Evolutionary conservation across 2,329 filamentous ascomycete species (phyloP), one percentile per base, ranked within the genome.

Genomic region (Phoma sp.): DNA sequence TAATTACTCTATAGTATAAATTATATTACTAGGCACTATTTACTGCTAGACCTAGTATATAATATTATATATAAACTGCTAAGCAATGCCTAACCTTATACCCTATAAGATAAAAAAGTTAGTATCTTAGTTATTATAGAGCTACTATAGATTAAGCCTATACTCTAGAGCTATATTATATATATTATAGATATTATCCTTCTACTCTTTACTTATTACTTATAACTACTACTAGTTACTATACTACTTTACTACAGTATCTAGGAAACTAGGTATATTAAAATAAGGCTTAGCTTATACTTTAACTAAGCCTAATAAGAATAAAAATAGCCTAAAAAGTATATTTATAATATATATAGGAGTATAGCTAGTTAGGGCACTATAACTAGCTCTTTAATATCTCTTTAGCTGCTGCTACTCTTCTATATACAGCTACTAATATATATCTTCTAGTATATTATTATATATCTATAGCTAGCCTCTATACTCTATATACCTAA

Each of bases 11-110:
- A 64, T 50, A 64, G n/a, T n/a, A 77, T 77, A 45, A 72, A 71
- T 58, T 75, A 69, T 58, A 75, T 65, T 54, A 77, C 74, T 18
- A 65, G 72, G 57, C 76, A n/a, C n/a, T n/a, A n/a, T n/a, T n/a
- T n/a, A n/a, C n/a, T n/a, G n/a, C 76, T 3, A 76, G 59, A 52
- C 76, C 67, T 15, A 70, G 72, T 25, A 67, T 66, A 7, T 67
- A 53, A 14, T 29, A 23, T 56, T 69, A 76, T 60, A 75, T 59
- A n/a, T n/a, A n/a, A n/a, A n/a, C n/a, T n/a, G n/a, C n/a, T n/a
- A n/a, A n/a, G n/a, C n/a, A n/a, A n/a, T n/a, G n/a, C n/a, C n/a
- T n/a, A n/a, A n/a, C n/a, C n/a, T n/a, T n/a, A n/a, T n/a, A n/a
- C n/a, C n/a, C n/a, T n/a, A n/a, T n/a, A n/a, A n/a, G n/a, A n/a